A percentile compares a stretch with the other conserved stretches of the same genome.
phyloP scores from a whole-genome alignment of 129 eudicot genomes.

The Scalesia atractyloides region DNA sequence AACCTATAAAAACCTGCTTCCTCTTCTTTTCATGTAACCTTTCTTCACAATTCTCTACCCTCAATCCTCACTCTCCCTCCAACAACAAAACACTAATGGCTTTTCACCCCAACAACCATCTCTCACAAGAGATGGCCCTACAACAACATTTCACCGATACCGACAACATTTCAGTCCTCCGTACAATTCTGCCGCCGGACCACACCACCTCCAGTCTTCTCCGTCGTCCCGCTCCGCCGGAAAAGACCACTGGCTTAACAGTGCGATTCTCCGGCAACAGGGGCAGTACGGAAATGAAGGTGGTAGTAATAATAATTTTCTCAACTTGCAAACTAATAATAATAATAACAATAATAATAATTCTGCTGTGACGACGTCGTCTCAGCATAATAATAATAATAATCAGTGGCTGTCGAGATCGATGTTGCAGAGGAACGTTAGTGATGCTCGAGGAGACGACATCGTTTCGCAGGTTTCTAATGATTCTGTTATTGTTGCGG shows the following conservation, averaged over 20 bases:
- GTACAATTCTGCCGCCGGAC: constrained; percentile 38
- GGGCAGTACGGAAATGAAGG: constrained; percentile 31
- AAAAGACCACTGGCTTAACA: constrained; percentile 69
- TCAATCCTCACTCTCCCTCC: neutral
- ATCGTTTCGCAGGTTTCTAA: constrained; percentile 46
- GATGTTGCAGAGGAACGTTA: constrained; percentile 45
- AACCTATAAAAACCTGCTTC: constrained; percentile 23
- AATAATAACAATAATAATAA: constrained; percentile 28
- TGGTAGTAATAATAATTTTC: constrained; percentile 22
- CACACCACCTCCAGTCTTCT: constrained; percentile 28
- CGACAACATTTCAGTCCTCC: constrained; percentile 41
- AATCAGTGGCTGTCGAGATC: constrained; percentile 76
- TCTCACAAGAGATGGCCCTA: constrained; percentile 58
- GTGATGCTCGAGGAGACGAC: constrained; percentile 45
- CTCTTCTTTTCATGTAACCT: constrained; percentile 8
- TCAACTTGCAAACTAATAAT: constrained; percentile 50
- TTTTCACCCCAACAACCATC: constrained; percentile 52
- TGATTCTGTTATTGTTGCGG: constrained; percentile 56
- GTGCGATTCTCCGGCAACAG: constrained; percentile 64
- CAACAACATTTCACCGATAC: constrained; percentile 57
- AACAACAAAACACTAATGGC: constrained; percentile 29
- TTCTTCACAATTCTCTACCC: neutral
- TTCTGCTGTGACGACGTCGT: constrained; percentile 30
- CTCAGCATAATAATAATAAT: constrained; percentile 29
- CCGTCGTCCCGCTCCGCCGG: constrained; percentile 37